Percentiles rank a stretch among this genome's conserved stretches.
These are phyloP conservation scores for Paraglomus brasilianum DNA, from an alignment of 192 early-diverging fungal species.

Conservation along the genomic window DNA sequence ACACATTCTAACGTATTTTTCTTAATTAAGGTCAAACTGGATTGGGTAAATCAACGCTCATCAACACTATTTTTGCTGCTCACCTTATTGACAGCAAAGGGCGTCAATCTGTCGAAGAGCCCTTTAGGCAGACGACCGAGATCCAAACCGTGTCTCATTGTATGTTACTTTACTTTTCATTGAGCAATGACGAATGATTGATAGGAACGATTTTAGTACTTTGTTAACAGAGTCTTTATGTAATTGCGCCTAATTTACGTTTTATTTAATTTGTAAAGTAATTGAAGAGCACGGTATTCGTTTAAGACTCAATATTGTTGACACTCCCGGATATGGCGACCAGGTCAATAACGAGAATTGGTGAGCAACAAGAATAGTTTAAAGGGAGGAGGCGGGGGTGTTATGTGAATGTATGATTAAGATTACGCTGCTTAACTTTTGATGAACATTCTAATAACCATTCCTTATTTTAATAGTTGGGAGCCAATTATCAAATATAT, in stretches of 20 bases:
- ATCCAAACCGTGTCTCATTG: conserved; percentile 88
- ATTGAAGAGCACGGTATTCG: conserved; percentile 95
- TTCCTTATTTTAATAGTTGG: conserved; percentile 61
- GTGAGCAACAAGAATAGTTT: conserved; percentile 40
- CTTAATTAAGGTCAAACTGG: conserved; percentile 79
- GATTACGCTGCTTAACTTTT: not conserved
- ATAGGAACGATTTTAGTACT: too few relatives aligned
- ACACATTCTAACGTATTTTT: not conserved
- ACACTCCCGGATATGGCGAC: conserved; percentile 98
- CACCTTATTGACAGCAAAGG: conserved; percentile 94
- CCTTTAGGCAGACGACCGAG: conserved; percentile 90
- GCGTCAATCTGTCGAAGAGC: conserved; percentile 75
- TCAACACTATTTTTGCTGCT: conserved; percentile 97
- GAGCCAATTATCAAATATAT: conserved; percentile 98
- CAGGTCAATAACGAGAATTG: conserved; percentile 99
- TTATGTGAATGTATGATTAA: not conserved
- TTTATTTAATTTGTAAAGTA: conserved; percentile 47
- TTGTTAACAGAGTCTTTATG: not conserved
- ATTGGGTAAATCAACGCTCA: conserved; percentile 95
- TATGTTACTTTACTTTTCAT: conserved; percentile 40
- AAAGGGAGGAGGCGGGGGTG: not conserved
- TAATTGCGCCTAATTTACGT: not conserved
- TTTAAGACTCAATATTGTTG: conserved; percentile 92
- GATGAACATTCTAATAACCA: not conserved
- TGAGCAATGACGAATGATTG: not conserved